Evolutionary conservation across 2,329 filamentous ascomycete species (phyloP).

Genomic region (Diaporthe ilicicola): DNA sequence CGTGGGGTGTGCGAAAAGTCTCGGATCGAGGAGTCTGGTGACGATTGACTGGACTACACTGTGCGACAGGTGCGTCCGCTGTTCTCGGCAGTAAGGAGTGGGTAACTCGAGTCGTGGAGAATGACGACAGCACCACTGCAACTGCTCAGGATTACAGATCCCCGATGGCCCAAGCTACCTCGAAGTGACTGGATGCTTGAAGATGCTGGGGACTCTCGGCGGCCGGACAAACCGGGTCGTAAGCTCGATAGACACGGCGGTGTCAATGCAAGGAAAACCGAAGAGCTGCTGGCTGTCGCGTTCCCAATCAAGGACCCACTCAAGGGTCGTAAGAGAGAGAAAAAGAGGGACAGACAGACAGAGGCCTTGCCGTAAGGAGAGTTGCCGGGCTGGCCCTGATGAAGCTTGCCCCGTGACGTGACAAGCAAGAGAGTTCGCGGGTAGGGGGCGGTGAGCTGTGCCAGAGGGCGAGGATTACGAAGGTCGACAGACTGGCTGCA

Average conservation of each 20-base stretch:
- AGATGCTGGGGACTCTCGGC: slow-evolving; percentile 3
- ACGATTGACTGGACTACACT: slow-evolving; percentile 16
- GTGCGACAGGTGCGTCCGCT: slow-evolving; percentile 10
- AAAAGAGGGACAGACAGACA: neutral
- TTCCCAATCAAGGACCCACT: slow-evolving; percentile 28
- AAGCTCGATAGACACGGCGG: slow-evolving; percentile 27
- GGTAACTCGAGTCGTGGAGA: slow-evolving; percentile 22
- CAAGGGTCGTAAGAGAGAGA: neutral
- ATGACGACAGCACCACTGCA: slow-evolving; percentile 17
- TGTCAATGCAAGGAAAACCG: slow-evolving; percentile 19
- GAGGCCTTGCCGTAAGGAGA: neutral
- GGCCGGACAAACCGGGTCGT: slow-evolving; percentile 8
- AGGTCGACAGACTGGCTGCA: slow-evolving; percentile 17
- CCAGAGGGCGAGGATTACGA: slow-evolving; percentile 25
- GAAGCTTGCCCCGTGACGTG: slow-evolving; percentile 9
- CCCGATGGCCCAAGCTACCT: slow-evolving; percentile 16
- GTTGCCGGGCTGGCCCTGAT: slow-evolving; percentile 11
- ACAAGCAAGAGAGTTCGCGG: slow-evolving; percentile 26
- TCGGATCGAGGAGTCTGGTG: slow-evolving; percentile 20
- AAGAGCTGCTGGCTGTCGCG: slow-evolving; percentile 24
- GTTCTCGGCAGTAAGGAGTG: slow-evolving; percentile 15
- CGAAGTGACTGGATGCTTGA: slow-evolving; percentile 4
- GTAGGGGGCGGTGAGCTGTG: slow-evolving; percentile 25
- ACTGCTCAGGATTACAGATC: slow-evolving; percentile 11
- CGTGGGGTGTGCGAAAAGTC: slow-evolving; percentile 28